Base-by-base conservation (phyloP, 805 yeast species). In the Debaryomyces prosopidis region DNA sequence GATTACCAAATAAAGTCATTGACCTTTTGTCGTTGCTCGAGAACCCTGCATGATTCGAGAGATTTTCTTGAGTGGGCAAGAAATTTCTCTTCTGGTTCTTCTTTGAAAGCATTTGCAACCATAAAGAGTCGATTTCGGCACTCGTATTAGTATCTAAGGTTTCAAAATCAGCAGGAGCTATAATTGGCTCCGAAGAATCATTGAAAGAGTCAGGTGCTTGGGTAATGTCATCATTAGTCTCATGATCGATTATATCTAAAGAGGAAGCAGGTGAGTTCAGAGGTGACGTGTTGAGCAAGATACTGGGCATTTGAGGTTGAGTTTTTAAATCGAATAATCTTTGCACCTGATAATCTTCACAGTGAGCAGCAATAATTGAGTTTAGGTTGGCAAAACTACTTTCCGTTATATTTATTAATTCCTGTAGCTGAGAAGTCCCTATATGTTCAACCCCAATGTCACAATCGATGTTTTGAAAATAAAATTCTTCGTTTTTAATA, bases 401-500 rank as follows among this genome's bases (percentile, higher is more conserved):
- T n/a, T 23, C 20, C 2, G 14, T 14, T 12, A 36, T 36, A 14
- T 23, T 17, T 18, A 20, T 17, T 14, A 20, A 30, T 20, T 36
- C 40, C n/a, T 36, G 20, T 14, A 36, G 40, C 9, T 36, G n/a
- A 11, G 17, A 32, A 17, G 19, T 18, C 73, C 75, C 1, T 84
- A 81, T 51, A 80, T 81, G 34, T 77, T 69, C 61, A 82, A 73
- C 58, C 83, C 72, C 78, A 80, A 79, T 2, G 86, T 80, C 82
- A 49, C 76, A 72, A n/a, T 34, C 15, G 10, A 17, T n/a, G 15
- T 60, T 57, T n/a, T 51, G 53, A 27, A 56, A 57, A 45, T 66
- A 68, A 42, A 66, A 69, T n/a, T 58, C 59, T 23, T 58, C 51
- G 3, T 57, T 55, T 2, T 65, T 61, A 36, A 65, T 59, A 1